A percentile compares a stretch with the other conserved stretches of the same genome.
Conservation (phyloP, 495 filamentous ascomycete species). For the Lasiosphaeris hirsuta region DNA sequence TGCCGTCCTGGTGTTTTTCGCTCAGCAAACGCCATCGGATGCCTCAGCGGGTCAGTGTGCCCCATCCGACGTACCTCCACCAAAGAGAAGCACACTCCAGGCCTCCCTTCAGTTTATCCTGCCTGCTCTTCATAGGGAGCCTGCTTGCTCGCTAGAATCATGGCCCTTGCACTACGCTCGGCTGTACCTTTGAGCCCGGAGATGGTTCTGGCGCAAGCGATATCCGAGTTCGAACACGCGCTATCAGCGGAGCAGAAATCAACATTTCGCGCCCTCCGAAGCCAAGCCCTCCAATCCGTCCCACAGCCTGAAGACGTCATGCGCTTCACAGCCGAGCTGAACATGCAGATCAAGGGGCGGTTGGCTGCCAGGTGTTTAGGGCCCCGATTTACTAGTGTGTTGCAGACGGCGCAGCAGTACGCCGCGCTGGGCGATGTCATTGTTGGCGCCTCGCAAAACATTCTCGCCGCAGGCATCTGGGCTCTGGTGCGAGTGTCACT, state of each 20-base stretch:
- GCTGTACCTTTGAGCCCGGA: not conserved
- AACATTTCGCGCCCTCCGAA: not conserved
- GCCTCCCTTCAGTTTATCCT: too few relatives aligned
- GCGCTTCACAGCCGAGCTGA: not conserved
- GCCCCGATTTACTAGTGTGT: constrained; percentile 38
- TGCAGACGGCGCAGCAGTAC: constrained; percentile 43
- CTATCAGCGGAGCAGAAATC: not conserved
- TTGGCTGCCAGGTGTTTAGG: constrained; percentile 33
- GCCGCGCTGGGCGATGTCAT: constrained; percentile 41
- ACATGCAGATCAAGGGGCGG: not conserved
- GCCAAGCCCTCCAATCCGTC: not conserved
- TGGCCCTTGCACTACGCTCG: not conserved
- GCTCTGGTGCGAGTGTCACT: constrained; percentile 29
- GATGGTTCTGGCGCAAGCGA: not conserved
- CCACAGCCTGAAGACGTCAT: not conserved
- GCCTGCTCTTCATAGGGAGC: too few relatives aligned
- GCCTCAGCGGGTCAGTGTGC: too few relatives aligned
- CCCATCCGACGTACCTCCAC: too few relatives aligned
- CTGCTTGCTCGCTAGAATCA: too few relatives aligned
- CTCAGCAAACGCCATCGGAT: too few relatives aligned
- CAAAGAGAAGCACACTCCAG: too few relatives aligned
- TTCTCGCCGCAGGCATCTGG: constrained; percentile 45
- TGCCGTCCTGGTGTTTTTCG: too few relatives aligned
- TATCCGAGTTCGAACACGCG: not conserved
- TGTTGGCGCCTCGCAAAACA: constrained; percentile 42